These are phyloP conservation scores for Takakia lepidozioides DNA, from an alignment of 225 moss, liverwort and hornwort genomes.

Conservation along the genomic window DNA sequence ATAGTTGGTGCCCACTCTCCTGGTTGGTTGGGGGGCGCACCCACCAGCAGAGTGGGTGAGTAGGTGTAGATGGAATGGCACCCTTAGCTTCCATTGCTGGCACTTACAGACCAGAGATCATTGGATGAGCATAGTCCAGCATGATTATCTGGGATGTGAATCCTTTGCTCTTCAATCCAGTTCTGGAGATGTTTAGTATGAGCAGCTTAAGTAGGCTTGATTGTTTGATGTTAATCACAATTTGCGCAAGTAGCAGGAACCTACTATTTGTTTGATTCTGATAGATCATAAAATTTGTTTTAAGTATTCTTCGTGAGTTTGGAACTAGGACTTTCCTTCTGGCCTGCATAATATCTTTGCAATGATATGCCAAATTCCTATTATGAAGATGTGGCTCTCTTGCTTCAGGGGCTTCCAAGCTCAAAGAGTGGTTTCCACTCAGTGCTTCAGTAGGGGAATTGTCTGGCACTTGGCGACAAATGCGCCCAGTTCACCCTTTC, in stretches of 20 bases:
- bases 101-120: no score
- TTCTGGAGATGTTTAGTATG: no score
- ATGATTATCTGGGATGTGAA: no score
- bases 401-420: slow-evolving; percentile 34
- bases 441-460: slow-evolving; percentile 23
- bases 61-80: no score
- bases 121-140: no score
- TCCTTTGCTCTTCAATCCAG: no score
- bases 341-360: not conserved
- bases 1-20: no score
- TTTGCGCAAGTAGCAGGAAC: no score
- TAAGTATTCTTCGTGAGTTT: not conserved
- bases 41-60: no score
- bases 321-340: not conserved
- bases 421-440: slow-evolving; percentile 84
- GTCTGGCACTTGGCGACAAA: slow-evolving; percentile 39
- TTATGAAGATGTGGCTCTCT: not conserved
- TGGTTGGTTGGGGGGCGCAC: no score
- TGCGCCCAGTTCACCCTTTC: slow-evolving; percentile 66
- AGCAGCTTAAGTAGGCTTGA: not conserved
- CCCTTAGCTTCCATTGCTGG: no score
- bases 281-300: not conserved
- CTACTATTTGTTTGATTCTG: no score
- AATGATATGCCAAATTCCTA: not conserved
- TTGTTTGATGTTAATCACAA: not conserved